Base-by-base conservation (phyloP, 345 rosid genomes). In the Noccaea bulbosa region DNA sequence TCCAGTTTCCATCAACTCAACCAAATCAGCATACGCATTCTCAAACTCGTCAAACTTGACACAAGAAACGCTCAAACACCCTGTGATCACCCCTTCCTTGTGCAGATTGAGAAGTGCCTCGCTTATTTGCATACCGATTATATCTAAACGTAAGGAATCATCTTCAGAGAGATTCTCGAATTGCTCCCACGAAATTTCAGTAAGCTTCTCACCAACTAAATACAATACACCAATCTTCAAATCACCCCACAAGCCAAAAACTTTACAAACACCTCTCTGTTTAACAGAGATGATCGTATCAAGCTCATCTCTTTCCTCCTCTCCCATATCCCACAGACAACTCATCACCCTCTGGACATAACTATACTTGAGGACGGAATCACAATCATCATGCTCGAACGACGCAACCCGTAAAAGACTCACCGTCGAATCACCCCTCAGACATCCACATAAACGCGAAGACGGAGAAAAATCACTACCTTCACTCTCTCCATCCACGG, bases 241-340 rank as follows among this genome's bases (percentile, higher is more conserved):
- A 79, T 93, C 84, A 77, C 87, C 91, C 93, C 91, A 93, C 76
- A 93, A 84, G 14, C 98, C 98, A 74, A 80, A 79, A 76, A 77
- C 71, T 65, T 68, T 68, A 75, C 83, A 77, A 40, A 84, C 5
- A 52, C 85, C 86, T 20, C 58, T 70, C 24, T 57, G 67, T 39
- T 61, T 55, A 9, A 63, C 51, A 65, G 79, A 69, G 4, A 81
- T 59, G 70, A 91, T 46, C 54, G 62, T 67, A 65, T 66, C 62
- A 82, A 89, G 62, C 69, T 87, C 91, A 45, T 77, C 71, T 73
- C 78, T 84, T 45, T 30, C 71, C 30, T 70, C 80, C 22, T 85
- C 87, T 51, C 38, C 70, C 87, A 89, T 73, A 57, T 59, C 82
- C 79, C 65, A 81, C 81, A 93, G 71, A 77, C 78, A 82, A 32